These are phyloP conservation scores for Coemansia sp. DNA, from an alignment of 192 early-diverging fungal species.

Conservation along the genomic window DNA sequence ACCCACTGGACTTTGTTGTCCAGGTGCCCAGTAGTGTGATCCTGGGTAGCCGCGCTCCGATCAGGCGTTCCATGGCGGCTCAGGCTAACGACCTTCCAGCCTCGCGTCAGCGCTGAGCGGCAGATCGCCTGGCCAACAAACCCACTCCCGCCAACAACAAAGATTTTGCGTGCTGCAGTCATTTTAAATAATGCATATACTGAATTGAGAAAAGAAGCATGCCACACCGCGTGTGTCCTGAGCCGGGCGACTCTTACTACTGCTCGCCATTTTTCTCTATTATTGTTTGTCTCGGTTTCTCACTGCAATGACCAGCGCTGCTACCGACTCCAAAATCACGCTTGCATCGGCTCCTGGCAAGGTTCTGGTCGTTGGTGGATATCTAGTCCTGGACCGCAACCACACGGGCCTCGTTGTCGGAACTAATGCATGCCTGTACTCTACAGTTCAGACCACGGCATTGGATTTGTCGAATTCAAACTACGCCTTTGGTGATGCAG, in stretches of 20 bases:
- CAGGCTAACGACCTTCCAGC: constrained; percentile 55
- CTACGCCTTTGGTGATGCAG: background rate
- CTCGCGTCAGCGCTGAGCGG: constrained; percentile 37
- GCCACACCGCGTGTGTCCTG: background rate
- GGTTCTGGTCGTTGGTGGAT: constrained; percentile 89
- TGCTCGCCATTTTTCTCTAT: background rate
- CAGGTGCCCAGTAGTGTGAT: background rate
- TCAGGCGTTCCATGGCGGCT: constrained; percentile 54
- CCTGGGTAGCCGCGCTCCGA: background rate
- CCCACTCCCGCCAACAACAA: constrained; percentile 65
- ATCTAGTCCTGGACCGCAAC: constrained; percentile 82
- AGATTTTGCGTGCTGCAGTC: constrained; percentile 39
- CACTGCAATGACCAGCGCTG: constrained; percentile 7
- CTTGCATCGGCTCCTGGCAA: constrained; percentile 93
- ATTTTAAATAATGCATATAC: constrained; percentile 7
- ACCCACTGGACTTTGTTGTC: constrained; percentile 48
- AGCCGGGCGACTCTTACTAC: no score
- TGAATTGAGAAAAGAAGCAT: background rate
- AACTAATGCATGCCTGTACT: constrained; percentile 82
- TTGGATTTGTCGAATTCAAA: constrained; percentile 1
- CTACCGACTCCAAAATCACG: constrained; percentile 12
- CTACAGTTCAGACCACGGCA: constrained; percentile 54
- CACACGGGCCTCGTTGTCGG: constrained; percentile 84
- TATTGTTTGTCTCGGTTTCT: background rate
- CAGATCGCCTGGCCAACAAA: constrained; percentile 61